Percentiles rank a stretch among this genome's conserved stretches.
phyloP scores from a whole-genome alignment of 78 protist species.

The Bigelowiella natans region DNA sequence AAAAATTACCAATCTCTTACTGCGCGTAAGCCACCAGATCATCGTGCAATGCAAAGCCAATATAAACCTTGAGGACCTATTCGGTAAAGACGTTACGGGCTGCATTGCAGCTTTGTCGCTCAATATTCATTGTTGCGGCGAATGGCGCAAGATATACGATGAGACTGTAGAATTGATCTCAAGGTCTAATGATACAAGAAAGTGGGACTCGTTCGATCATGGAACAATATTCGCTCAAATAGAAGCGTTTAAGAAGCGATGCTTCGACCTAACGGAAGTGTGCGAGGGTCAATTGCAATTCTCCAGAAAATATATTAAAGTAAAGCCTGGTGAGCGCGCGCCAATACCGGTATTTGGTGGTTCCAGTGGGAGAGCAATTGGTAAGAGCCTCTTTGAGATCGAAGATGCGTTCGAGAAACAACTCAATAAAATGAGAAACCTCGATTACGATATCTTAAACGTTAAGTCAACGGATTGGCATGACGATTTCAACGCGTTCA shows the following conservation, averaged over 20 bases:
- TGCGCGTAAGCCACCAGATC: slow-evolving; percentile 54
- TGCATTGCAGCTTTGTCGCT: no score
- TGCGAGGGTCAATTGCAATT: slow-evolving; percentile 68
- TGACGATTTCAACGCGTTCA: slow-evolving; percentile 63
- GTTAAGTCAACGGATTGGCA: slow-evolving; percentile 64
- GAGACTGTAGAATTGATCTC: no score
- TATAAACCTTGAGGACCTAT: slow-evolving; percentile 50
- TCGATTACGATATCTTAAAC: slow-evolving; percentile 49
- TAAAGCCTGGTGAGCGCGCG: not conserved
- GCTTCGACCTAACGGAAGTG: slow-evolving; percentile 60
- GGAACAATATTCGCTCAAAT: slow-evolving; percentile 58
- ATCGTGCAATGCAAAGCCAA: slow-evolving; percentile 47
- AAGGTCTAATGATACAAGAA: no score
- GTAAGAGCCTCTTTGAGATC: slow-evolving; percentile 30
- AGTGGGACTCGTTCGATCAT: slow-evolving; percentile 1
- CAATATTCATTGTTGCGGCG: not conserved
- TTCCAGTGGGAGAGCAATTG: not conserved
- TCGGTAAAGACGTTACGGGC: slow-evolving; percentile 48
- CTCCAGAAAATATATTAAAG: slow-evolving; percentile 3
- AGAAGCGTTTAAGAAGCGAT: slow-evolving; percentile 80
- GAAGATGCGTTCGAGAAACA: slow-evolving; percentile 35
- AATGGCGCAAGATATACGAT: not conserved
- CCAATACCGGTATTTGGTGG: slow-evolving; percentile 3
- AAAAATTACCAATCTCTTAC: slow-evolving; percentile 42
- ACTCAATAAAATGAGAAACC: slow-evolving; percentile 14